Base-by-base conservation (phyloP, 2,329 filamentous ascomycete species). In the Amauroascus niger region DNA sequence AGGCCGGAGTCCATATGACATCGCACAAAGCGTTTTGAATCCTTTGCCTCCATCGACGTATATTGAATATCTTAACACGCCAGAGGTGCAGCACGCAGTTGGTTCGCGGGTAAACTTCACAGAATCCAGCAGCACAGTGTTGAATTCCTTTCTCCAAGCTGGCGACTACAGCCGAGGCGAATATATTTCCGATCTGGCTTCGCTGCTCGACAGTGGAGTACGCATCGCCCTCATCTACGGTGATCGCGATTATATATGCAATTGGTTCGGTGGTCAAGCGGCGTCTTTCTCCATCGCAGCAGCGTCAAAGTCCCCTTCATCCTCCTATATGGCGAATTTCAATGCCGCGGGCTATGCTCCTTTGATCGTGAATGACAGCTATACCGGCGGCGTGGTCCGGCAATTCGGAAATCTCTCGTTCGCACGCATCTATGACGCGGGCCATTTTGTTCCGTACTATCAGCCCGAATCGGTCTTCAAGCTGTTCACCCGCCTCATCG, bases 351-450 rank as follows among this genome's bases (percentile, higher is more conserved):
- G 86, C 0, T 93, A 93, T 64, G 79, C 81, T 0, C 80, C 84
- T 13, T 81, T 93, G 57, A 72, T 82, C 11, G 81, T 87, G 39
- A 86, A 88, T 63, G 76, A 75, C 24, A 75, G 77, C 6, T 63
- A 86, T 80, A 44, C 52, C 8, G 54, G 40, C 49, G 88, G 87
- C 18, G 79, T 80, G 53, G 86, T 88, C 0, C 79, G 87, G 3
- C 86, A 93, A 66, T 87, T 81, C 61, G 87, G 84, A 9, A 90
- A 90, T 60, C 76, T 86, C 52, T 81, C 78, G 14, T 86, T 86
- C 65, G 80, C 79, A 52, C 76, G 83, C 6, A 74, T 79, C 52
- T 79, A 76, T 61, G 70, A 78, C 59, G 70, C 77, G 1, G 77
- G 76, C 2, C 78, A 80, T 58, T 70, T 76, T 51, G 70, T 78